These are phyloP conservation scores for Fusarium cyanostomum DNA, from an alignment of 2,329 filamentous ascomycete genomes.

Conservation along the genomic window DNA sequence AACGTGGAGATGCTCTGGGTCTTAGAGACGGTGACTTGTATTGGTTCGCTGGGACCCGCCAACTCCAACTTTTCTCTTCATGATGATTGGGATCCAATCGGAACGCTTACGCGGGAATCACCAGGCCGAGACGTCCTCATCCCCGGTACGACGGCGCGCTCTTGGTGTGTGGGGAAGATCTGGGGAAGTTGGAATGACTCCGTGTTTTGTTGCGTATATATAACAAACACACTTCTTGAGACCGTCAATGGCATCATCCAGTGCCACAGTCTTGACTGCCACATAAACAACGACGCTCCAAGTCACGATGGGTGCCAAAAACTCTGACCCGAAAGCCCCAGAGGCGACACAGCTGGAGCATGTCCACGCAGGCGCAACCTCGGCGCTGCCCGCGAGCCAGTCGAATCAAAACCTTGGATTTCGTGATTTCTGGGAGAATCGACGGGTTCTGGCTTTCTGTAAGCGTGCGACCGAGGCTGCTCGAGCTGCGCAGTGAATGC, in stretches of 20 bases:
- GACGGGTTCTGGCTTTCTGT: slow-evolving; percentile 35
- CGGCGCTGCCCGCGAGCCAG: slow-evolving; percentile 8
- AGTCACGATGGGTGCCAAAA: background rate
- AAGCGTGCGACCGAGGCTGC: too few relatives aligned
- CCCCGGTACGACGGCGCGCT: background rate
- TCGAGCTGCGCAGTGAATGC: too few relatives aligned
- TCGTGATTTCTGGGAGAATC: slow-evolving; percentile 33
- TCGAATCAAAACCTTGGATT: slow-evolving; percentile 14
- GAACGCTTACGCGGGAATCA: background rate
- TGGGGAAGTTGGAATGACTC: background rate
- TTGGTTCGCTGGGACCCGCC: background rate
- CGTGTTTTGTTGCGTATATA: background rate
- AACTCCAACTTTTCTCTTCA: background rate
- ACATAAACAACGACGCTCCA: too few relatives aligned
- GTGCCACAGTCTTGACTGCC: background rate
- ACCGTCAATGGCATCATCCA: background rate
- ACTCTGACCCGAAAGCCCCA: background rate
- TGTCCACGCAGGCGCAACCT: background rate
- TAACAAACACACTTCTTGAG: background rate
- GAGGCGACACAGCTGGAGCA: slow-evolving; percentile 4
- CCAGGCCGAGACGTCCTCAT: background rate
- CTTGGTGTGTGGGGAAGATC: background rate
- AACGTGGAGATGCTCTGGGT: background rate
- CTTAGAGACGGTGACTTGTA: background rate
- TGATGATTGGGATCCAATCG: background rate